These are phyloP conservation scores for Barnettozyma populi DNA, from an alignment of 805 yeast genomes.

Conservation along the genomic window DNA sequence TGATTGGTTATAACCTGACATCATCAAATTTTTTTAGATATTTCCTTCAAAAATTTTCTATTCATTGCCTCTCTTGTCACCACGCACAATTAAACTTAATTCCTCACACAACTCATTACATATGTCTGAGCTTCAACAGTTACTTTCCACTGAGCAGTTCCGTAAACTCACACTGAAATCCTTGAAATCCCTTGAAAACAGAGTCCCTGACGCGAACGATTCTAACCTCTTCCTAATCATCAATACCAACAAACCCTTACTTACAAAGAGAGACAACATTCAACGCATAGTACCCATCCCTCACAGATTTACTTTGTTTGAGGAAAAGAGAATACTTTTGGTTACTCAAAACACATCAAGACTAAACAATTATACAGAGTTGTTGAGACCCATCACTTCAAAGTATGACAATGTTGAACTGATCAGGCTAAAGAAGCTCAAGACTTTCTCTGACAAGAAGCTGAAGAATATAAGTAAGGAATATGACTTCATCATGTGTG, in stretches of 20 bases:
- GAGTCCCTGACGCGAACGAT: not conserved
- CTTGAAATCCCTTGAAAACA: conserved; percentile 4
- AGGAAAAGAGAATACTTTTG: conserved; percentile 36
- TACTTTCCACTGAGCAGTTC: conserved; percentile 1
- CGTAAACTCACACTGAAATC: conserved; percentile 4
- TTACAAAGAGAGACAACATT: conserved; percentile 40
- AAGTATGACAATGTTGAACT: conserved; percentile 14
- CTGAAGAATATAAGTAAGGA: conserved; percentile 48
- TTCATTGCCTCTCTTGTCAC: not conserved
- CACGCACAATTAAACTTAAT: not conserved
- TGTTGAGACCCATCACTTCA: conserved; percentile 10
- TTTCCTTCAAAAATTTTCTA: conserved; percentile 1
- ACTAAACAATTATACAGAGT: conserved; percentile 22
- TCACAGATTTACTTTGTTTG: conserved; percentile 2
- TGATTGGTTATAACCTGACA: too few relatives aligned
- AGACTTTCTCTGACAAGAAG: conserved; percentile 46
- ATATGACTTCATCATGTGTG: conserved; percentile 64
- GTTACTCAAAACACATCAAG: conserved; percentile 55
- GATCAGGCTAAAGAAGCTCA: conserved; percentile 44
- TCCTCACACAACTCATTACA: not conserved
- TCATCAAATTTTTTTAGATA: too few relatives aligned
- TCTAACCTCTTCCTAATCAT: conserved; percentile 33
- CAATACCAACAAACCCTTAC: conserved; percentile 41
- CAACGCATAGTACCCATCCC: conserved; percentile 55
- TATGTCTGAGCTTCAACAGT: not conserved